A percentile compares a stretch with the other conserved stretches of the same genome.
These are phyloP conservation scores for Globisporangium sylvaticum DNA, from an alignment of 352 stramenopile species.

Conservation along the genomic window DNA sequence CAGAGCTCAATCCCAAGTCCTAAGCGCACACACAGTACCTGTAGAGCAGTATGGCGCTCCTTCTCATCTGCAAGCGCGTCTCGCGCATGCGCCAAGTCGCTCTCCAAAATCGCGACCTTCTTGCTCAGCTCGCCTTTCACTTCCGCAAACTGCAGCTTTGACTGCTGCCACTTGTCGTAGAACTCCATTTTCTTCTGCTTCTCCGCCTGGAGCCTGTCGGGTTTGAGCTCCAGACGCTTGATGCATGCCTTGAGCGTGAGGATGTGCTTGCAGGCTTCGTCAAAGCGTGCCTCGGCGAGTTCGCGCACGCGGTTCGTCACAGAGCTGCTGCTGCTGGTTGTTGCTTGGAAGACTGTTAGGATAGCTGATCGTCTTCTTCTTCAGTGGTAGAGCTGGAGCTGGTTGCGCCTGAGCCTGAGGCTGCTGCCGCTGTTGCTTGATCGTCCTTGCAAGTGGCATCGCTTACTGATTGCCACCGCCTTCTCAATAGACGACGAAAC, in stretches of 20 bases:
- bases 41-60: constrained; percentile 6
- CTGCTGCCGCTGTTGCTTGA: not conserved
- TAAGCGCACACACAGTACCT: constrained; percentile 19
- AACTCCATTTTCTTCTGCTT: constrained; percentile 14
- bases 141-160: constrained; percentile 22
- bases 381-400: constrained; percentile 10
- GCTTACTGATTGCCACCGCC: not conserved
- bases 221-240: constrained; percentile 21
- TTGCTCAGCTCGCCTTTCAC: constrained; percentile 25
- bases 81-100: constrained; percentile 21
- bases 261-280: constrained; percentile 43
- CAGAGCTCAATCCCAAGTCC: not conserved
- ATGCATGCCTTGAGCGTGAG: constrained; percentile 34
- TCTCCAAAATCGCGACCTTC: constrained; percentile 23
- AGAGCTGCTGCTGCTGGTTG: constrained; percentile 29
- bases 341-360: not conserved
- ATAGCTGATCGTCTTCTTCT: constrained; percentile 24
- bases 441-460: constrained; percentile 1
- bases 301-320: constrained; percentile 25
- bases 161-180: constrained; percentile 23
- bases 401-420: no score
- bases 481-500: not conserved
- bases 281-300: constrained; percentile 19
- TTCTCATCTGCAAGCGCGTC: constrained; percentile 15
- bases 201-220: constrained; percentile 13